Conservation (phyloP, 768 basidiomycete species). For the Antrodiella citrinella region DNA sequence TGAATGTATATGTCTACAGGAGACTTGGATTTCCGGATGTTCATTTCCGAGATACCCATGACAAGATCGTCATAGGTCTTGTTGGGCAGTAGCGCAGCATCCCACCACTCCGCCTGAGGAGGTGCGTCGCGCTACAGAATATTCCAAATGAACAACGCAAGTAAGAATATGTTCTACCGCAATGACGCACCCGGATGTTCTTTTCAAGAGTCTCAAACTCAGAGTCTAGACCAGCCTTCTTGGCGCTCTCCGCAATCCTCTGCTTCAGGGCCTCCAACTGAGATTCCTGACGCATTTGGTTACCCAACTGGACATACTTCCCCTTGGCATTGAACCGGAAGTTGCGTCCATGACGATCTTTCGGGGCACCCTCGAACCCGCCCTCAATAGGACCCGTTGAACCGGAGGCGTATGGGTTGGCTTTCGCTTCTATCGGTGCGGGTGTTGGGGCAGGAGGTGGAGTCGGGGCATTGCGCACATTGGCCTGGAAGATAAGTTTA, state of each 20-base stretch:
- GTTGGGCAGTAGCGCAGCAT: conserved; percentile 73
- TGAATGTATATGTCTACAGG: conserved; percentile 90
- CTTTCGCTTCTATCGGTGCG: conserved; percentile 30
- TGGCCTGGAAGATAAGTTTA: conserved; percentile 39
- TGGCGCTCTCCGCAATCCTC: conserved; percentile 85
- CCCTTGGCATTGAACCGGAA: conserved; percentile 92
- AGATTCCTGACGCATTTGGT: conserved; percentile 62
- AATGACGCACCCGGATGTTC: conserved; percentile 62
- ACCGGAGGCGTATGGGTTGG: conserved; percentile 74
- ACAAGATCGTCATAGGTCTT: conserved; percentile 73
- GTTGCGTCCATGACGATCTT: conserved; percentile 56
- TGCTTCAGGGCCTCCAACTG: conserved; percentile 89
- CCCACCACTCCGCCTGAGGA: conserved; percentile 97
- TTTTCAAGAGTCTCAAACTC: conserved; percentile 90
- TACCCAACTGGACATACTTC: conserved; percentile 73
- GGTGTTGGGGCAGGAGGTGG: conserved; percentile 40
- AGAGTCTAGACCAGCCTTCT: conserved; percentile 90
- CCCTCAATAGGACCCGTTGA: conserved; percentile 40
- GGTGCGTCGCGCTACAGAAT: conserved; percentile 67
- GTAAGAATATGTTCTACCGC: background rate
- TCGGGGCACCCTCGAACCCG: conserved; percentile 67
- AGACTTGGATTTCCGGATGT: conserved; percentile 57
- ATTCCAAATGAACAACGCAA: background rate
- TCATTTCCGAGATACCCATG: conserved; percentile 46
- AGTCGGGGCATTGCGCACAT: conserved; percentile 66